A percentile compares a stretch with the other conserved stretches of the same genome.
Conservation (phyloP, 169 alveolate species). For the Babesia gibsoni region DNA sequence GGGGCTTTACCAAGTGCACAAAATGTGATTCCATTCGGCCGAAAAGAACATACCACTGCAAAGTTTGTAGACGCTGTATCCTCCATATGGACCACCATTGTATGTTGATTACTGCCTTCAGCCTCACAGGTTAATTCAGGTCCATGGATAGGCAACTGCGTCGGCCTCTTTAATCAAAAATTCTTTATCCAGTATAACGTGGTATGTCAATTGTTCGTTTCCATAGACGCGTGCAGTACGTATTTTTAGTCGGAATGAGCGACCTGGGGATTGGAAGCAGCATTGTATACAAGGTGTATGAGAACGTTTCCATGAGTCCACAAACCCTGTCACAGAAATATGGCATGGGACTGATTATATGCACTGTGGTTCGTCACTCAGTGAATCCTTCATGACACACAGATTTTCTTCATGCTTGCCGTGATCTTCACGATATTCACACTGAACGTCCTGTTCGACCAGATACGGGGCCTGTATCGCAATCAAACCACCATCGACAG, state of each 20-base stretch:
- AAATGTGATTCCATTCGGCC: constrained; percentile 59
- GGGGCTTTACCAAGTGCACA: constrained; percentile 35
- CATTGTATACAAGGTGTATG: constrained; percentile 11
- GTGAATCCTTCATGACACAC: background rate
- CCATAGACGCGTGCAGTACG: background rate
- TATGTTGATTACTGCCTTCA: background rate
- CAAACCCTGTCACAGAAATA: background rate
- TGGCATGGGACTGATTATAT: background rate
- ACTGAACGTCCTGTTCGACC: constrained; percentile 35
- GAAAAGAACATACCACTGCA: constrained; percentile 85
- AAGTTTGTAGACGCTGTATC: constrained; percentile 82
- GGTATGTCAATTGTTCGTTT: constrained; percentile 7
- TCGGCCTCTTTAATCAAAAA: constrained; percentile 86
- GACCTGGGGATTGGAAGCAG: background rate
- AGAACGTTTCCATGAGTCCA: background rate
- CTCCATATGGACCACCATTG: constrained; percentile 91
- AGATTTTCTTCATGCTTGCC: constrained; percentile 25
- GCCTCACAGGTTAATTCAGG: constrained; percentile 11
- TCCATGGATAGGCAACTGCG: constrained; percentile 87
- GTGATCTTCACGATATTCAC: constrained; percentile 30
- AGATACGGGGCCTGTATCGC: constrained; percentile 4
- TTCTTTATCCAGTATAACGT: constrained; percentile 68
- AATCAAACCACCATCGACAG: constrained; percentile 36
- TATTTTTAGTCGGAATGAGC: background rate
- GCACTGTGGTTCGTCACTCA: background rate